These are phyloP conservation scores for Citrus sinensis DNA, from an alignment of 345 rosid species.

Conservation along the genomic window DNA sequence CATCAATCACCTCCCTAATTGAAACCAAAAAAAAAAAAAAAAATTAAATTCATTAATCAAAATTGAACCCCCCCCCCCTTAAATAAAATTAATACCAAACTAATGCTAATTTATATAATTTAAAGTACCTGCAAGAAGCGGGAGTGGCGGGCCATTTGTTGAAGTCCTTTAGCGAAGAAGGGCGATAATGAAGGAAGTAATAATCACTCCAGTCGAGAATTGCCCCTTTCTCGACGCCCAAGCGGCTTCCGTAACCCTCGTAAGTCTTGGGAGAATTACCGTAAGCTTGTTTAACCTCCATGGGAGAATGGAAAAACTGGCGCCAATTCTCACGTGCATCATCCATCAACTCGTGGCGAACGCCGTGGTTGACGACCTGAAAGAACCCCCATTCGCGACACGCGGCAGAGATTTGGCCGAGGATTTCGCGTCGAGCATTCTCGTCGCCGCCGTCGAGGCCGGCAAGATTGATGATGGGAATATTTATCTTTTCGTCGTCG, in stretches of 20 bases:
- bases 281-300: constrained; percentile 55
- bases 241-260: constrained; percentile 90
- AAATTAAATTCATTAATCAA: neutral
- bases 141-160: constrained; percentile 86
- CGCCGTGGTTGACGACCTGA: constrained; percentile 87
- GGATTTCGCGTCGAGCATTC: constrained; percentile 15
- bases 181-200: constrained; percentile 74
- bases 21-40: neutral
- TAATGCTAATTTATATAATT: no score
- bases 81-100: no score
- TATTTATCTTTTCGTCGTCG: constrained; percentile 27
- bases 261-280: constrained; percentile 79
- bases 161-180: constrained; percentile 46
- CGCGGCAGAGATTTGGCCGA: constrained; percentile 40
- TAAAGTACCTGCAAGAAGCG: constrained; percentile 51
- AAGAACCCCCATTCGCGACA: constrained; percentile 92
- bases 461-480: constrained; percentile 71
- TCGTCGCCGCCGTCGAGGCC: constrained; percentile 34
- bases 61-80: no score
- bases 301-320: constrained; percentile 70
- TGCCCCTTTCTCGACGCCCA: constrained; percentile 84
- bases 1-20: constrained; percentile 69
- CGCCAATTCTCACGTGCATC: constrained; percentile 61
- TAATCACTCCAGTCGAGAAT: constrained; percentile 96
- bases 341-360: constrained; percentile 61